Conservation (phyloP, 116 monocot species). For the Iris pallida region DNA sequence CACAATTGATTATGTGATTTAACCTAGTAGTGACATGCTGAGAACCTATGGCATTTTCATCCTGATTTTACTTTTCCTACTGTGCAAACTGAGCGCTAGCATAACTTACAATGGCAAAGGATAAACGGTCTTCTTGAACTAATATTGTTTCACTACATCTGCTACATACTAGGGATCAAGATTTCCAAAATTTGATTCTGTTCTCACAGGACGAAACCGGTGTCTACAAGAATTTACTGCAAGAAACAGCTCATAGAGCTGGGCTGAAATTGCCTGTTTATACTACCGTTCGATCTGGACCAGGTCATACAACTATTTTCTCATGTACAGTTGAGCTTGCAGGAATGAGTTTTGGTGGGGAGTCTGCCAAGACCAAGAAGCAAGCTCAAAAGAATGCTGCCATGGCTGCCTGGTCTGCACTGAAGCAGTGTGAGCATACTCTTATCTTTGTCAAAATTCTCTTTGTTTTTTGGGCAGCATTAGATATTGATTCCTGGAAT, state of each 20-base stretch:
- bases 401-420: conserved; percentile 43
- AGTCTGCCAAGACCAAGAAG: conserved; percentile 50
- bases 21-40: no score
- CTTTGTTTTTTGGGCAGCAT: no score
- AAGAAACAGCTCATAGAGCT: conserved; percentile 53
- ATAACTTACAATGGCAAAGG: not conserved
- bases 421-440: conserved; percentile 25
- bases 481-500: no score
- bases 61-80: no score
- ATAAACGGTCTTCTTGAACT: not conserved
- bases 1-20: no score
- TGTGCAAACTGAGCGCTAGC: not conserved
- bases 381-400: conserved; percentile 50
- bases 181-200: not conserved
- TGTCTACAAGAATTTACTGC: conserved; percentile 53
- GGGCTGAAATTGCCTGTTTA: conserved; percentile 45
- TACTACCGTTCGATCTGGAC: conserved; percentile 50
- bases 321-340: conserved; percentile 30
- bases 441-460: no score
- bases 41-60: no score
- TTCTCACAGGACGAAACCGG: conserved; percentile 49
- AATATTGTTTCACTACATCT: not conserved
- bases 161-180: not conserved
- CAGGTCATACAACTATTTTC: conserved; percentile 39
- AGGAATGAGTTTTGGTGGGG: conserved; percentile 29